Evolutionary conservation across 1,139 yeast species (phyloP).

Genomic region (Zygotorulaspora mrakii): DNA sequence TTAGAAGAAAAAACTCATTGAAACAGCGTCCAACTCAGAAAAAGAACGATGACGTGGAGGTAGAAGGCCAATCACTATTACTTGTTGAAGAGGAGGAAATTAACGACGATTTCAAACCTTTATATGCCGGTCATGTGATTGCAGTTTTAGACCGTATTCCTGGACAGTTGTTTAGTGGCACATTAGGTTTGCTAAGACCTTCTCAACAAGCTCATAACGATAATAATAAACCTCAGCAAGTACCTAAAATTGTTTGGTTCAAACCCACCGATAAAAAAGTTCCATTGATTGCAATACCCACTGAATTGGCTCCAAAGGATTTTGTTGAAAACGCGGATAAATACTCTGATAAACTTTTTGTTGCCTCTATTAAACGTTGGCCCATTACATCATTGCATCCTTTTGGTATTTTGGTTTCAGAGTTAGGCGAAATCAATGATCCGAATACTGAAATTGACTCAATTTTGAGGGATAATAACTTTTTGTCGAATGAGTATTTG

Average conservation of each 20-base stretch:
- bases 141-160: constrained; percentile 97
- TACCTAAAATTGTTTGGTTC: constrained; percentile 97
- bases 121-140: constrained; percentile 97
- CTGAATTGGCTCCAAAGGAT: constrained; percentile 95
- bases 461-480: constrained; percentile 87
- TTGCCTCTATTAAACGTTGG: constrained; percentile 97
- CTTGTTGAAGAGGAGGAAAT: constrained; percentile 94
- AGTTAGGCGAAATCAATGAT: constrained; percentile 77
- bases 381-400: constrained; percentile 98
- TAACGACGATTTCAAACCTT: constrained; percentile 86
- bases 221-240: constrained; percentile 39
- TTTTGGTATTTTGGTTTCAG: constrained; percentile 87
- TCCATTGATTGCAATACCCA: constrained; percentile 95
- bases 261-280: constrained; percentile 97
- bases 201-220: constrained; percentile 79
- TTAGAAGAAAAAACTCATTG: constrained; percentile 83
- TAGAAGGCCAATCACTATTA: constrained; percentile 90
- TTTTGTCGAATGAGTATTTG: constrained; percentile 79
- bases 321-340: constrained; percentile 88
- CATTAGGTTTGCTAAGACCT: constrained; percentile 88
- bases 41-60: constrained; percentile 97
- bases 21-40: constrained; percentile 97
- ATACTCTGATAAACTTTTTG: constrained; percentile 77
- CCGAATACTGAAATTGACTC: constrained; percentile 81
- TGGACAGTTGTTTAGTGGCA: constrained; percentile 91